Conservation (phyloP, 805 yeast genomes). For the Saccharomyces paradoxus region DNA sequence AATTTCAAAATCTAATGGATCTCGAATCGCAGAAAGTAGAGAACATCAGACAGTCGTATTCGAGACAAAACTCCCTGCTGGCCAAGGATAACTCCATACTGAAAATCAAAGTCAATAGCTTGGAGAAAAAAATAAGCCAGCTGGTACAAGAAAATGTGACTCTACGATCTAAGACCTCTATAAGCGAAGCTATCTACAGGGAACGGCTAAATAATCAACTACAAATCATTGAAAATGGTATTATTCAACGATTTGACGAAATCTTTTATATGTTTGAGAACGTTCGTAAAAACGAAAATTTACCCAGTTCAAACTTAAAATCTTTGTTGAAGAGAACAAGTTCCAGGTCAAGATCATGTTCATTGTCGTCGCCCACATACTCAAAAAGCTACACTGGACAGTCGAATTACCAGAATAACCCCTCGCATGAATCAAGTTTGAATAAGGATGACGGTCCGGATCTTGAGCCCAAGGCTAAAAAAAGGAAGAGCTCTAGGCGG, state of each 20-base stretch:
- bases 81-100: slow-evolving; percentile 52
- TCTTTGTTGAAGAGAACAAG: not conserved
- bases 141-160: slow-evolving; percentile 43
- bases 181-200: slow-evolving; percentile 26
- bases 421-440: not conserved
- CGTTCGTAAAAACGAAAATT: slow-evolving; percentile 36
- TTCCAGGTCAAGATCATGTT: not conserved
- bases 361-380: not conserved
- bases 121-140: slow-evolving; percentile 45
- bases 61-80: slow-evolving; percentile 42
- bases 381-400: not conserved
- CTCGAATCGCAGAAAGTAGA: slow-evolving; percentile 15
- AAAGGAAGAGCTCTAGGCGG: slow-evolving; percentile 34
- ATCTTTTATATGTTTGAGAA: slow-evolving; percentile 36
- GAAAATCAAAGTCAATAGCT: slow-evolving; percentile 41
- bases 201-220: slow-evolving; percentile 34
- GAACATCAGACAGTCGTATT: slow-evolving; percentile 19
- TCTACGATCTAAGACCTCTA: slow-evolving; percentile 32
- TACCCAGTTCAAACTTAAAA: slow-evolving; percentile 11
- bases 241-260: slow-evolving; percentile 38
- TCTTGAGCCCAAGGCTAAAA: not conserved
- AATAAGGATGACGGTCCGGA: not conserved
- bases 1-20: slow-evolving; percentile 26
- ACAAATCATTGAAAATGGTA: slow-evolving; percentile 34
- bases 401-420: not conserved